Base-by-base conservation (phyloP, 768 basidiomycete species). In the Boletus vermiculosoides region DNA sequence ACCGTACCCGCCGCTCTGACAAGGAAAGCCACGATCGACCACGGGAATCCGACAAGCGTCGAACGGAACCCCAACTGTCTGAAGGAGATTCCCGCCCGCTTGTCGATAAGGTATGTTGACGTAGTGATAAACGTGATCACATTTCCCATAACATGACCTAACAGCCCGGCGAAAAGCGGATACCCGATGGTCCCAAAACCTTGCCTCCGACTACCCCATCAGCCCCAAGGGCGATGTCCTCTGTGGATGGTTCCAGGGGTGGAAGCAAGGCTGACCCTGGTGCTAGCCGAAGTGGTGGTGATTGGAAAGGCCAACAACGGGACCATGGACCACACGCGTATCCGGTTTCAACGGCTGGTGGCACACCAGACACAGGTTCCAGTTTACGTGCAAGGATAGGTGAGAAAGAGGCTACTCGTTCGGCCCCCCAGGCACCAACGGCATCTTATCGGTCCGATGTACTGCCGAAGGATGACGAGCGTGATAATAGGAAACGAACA, bases 201-300 rank as follows among this genome's bases (percentile, higher is more conserved):
- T 70, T 83, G 36, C 83, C 84, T 12, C 77, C 84, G 11, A 80
- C 73, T 40, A 83, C 84, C 5, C 87, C 87, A 20, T 88, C 86
- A 40, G 88, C 80, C 9, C 88, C 88, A 9, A 79, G 88, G 61
- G 85, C 86, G 4, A 88, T 88, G 87, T 80, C 84, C 18, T 73
- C 78, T 16, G 69, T 69, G 44, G 82, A 83, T 45, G 57, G 71
- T 30, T 64, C 76, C 12, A 75, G 81, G 57, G 63, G 66, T 33
- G 62, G 60, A 5, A 66, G 60, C 50, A 84, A 81, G 68, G 62
- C 65, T 16, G 81, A 82, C 42, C 54, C 67, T 40, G 54, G 66
- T 41, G 57, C 69, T 41, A 69, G 64, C 34, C 78, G 71, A 57
- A 54, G 78, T 51, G 77, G 82, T 50, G 78, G 82, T 45, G 80